Conservation (phyloP, 1,139 yeast genomes). For the Diutina sp. region DNA sequence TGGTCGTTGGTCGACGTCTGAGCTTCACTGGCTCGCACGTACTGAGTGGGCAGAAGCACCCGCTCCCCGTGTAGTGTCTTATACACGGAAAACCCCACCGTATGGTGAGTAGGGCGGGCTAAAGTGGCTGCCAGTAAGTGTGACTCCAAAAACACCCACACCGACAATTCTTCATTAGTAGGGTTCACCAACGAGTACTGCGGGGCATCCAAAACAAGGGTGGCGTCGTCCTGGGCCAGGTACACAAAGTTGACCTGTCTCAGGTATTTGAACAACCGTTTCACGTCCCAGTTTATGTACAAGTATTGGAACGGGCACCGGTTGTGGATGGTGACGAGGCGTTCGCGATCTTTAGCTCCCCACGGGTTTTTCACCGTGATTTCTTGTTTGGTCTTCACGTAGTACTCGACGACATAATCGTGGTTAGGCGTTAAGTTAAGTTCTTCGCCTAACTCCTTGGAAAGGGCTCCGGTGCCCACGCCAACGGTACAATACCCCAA, state of each 20-base stretch:
- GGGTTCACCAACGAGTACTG: not conserved
- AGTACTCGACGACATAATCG: conserved; percentile 43
- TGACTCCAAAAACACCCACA: not conserved
- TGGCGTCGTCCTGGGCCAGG: not conserved
- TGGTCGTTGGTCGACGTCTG: conserved; percentile 14
- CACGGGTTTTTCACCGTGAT: conserved; percentile 46
- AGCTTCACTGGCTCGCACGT: conserved; percentile 12
- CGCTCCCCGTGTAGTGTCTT: conserved; percentile 19
- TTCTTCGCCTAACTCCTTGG: conserved; percentile 21
- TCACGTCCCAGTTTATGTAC: conserved; percentile 54
- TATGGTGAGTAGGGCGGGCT: not conserved
- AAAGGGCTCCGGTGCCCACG: conserved; percentile 51
- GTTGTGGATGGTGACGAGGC: not conserved
- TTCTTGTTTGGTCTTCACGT: conserved; percentile 9
- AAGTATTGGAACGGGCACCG: conserved; percentile 38
- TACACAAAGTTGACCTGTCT: not conserved
- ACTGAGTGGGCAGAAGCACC: conserved; percentile 17
- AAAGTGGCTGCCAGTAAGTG: not conserved
- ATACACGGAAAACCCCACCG: conserved; percentile 10
- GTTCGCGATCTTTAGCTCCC: conserved; percentile 10
- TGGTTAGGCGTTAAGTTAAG: conserved; percentile 44
- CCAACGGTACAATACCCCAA: conserved; percentile 37
- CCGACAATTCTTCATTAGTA: not conserved
- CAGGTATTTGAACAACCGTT: not conserved
- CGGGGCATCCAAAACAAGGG: not conserved